Conservation (phyloP, 352 stramenopile species). For the Elongisporangium anandrum region DNA sequence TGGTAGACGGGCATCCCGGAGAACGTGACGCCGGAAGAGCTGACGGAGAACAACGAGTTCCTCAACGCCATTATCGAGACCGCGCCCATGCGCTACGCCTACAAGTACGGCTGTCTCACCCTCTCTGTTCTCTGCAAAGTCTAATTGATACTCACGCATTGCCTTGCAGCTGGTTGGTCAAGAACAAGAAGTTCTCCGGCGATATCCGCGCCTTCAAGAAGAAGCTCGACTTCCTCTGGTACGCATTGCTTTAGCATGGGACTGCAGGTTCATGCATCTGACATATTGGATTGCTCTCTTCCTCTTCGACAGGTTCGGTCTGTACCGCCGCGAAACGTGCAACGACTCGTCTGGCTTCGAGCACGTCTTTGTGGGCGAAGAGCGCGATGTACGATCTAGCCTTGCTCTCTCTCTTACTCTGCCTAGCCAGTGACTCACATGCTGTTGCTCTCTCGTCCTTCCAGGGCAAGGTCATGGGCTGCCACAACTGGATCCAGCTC, state of each 20-base stretch:
- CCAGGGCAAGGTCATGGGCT: constrained; percentile 86
- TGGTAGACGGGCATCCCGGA: constrained; percentile 82
- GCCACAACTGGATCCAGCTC: constrained; percentile 98
- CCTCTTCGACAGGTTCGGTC: constrained; percentile 56
- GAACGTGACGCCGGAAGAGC: constrained; percentile 80
- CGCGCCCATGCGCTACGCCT: constrained; percentile 91
- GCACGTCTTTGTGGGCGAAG: constrained; percentile 96
- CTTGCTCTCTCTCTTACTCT: not conserved
- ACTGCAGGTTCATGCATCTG: not conserved
- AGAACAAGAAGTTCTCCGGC: constrained; percentile 83
- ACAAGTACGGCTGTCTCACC: constrained; percentile 55
- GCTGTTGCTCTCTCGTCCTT: too few species aligned
- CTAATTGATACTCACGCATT: not conserved
- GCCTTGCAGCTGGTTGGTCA: constrained; percentile 59
- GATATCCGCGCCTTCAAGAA: constrained; percentile 79
- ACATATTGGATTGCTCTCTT: not conserved
- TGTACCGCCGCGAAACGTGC: constrained; percentile 87
- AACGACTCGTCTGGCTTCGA: constrained; percentile 95
- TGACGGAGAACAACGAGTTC: constrained; percentile 89
- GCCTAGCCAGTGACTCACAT: not conserved
- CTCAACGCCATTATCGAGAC: constrained; percentile 92
- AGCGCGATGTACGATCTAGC: constrained; percentile 75
- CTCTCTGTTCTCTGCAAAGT: not conserved
- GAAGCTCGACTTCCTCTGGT: constrained; percentile 93
- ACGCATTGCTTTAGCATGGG: not conserved